A percentile compares a stretch with the other conserved stretches of the same genome.
Evolutionary conservation across 306 rosid genomes (phyloP).

Genomic region (Hylodesmum podocarpum): DNA sequence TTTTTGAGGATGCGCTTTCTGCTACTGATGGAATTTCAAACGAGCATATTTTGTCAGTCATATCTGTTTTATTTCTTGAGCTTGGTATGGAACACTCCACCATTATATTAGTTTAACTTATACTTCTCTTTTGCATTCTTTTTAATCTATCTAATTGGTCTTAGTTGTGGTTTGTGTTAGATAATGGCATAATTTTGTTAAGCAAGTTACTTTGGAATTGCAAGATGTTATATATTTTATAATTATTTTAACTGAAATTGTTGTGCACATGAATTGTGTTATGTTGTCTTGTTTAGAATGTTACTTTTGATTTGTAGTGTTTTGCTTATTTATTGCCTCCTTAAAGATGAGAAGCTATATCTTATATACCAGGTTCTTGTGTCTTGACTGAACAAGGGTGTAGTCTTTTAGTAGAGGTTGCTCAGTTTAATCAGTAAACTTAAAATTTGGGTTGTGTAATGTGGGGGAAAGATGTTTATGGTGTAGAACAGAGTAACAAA

Average conservation of each 20-base stretch:
- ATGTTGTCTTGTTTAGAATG: not conserved
- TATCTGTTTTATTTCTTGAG: conserved; percentile 71
- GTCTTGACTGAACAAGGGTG: not conserved
- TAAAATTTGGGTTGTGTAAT: not conserved
- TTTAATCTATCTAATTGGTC: not conserved
- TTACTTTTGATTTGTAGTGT: not conserved
- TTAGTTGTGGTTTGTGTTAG: conserved; percentile 4
- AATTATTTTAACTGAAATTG: not conserved
- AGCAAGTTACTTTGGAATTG: not conserved
- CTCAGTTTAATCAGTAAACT: not conserved
- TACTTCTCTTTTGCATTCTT: not conserved
- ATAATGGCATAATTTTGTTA: not conserved
- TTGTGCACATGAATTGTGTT: not conserved
- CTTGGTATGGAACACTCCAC: conserved; percentile 56
- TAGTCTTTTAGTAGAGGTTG: not conserved
- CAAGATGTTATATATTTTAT: not conserved
- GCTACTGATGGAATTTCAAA: conserved; percentile 58
- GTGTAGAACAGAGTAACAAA: not conserved
- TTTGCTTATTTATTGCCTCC: not conserved
- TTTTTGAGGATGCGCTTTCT: conserved; percentile 61
- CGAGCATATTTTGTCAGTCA: conserved; percentile 63
- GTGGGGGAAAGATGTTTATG: not conserved
- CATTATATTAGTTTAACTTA: not conserved
- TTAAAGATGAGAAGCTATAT: not conserved
- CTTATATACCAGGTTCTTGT: not conserved